phyloP scores from a whole-genome alignment of 306 rosid species.

The peach (Prunus persica) region DNA sequence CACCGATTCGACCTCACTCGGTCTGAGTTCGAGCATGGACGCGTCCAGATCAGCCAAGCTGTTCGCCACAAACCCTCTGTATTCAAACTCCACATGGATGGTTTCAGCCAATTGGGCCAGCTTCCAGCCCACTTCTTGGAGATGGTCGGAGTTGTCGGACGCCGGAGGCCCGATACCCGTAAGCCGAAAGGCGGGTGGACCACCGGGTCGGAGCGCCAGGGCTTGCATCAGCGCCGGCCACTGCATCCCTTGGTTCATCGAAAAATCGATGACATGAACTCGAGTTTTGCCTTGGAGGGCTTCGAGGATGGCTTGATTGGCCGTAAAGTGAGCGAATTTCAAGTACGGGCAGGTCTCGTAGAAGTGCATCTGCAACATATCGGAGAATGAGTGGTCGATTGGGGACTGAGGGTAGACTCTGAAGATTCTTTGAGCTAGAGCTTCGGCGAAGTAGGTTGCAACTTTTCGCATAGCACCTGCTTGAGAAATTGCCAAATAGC shows the following conservation, averaged over 20 bases:
- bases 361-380: slow-evolving; percentile 75
- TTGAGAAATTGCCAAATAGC: slow-evolving; percentile 62
- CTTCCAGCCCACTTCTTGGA: slow-evolving; percentile 91
- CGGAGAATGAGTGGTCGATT: slow-evolving; percentile 50
- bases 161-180: slow-evolving; percentile 96
- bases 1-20: slow-evolving; percentile 63
- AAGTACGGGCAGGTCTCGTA: slow-evolving; percentile 87
- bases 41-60: slow-evolving; percentile 87
- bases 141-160: slow-evolving; percentile 70
- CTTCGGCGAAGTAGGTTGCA: slow-evolving; percentile 86
- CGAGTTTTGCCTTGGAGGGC: slow-evolving; percentile 70
- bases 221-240: slow-evolving; percentile 99
- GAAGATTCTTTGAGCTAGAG: slow-evolving; percentile 67
- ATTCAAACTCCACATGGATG: slow-evolving; percentile 72
- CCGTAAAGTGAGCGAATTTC: slow-evolving; percentile 91
- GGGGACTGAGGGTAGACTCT: slow-evolving; percentile 46
- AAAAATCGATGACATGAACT: slow-evolving; percentile 86
- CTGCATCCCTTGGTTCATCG: slow-evolving; percentile 94
- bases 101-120: slow-evolving; percentile 78
- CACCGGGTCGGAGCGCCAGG: slow-evolving; percentile 72
- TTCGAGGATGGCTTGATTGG: slow-evolving; percentile 88
- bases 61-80: slow-evolving; percentile 77
- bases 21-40: slow-evolving; percentile 76
- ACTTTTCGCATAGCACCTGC: slow-evolving; percentile 93
- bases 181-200: slow-evolving; percentile 75